Base-by-base conservation (phyloP, 169 alveolate genomes). In the Eimeria necatrix region DNA sequence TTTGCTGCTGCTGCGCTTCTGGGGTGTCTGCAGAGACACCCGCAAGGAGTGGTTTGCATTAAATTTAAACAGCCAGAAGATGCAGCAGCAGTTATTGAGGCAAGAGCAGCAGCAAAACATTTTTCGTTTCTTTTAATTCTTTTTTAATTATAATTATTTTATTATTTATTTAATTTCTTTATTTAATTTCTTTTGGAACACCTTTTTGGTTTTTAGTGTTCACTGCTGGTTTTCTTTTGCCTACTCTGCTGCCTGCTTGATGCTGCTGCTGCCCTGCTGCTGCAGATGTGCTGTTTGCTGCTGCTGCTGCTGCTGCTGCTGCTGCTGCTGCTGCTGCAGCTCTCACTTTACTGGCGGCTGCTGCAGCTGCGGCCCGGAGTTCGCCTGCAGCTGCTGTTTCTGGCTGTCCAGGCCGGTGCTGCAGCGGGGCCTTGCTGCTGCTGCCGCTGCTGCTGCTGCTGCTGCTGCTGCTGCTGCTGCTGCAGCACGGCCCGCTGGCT, bases 41-140 rank as follows among this genome's bases (percentile, higher is more conserved):
- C 98, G 9, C 97, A 97, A 85, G 98, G 98, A 88, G 93, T 97
- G 18, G 98, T 97, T 20, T 97, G 98, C 95, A 96, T 97, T 91
- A 97, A 97, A 95, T 92, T 97, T 74, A 97, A 97, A 94, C 97
- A 88, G 68, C 93, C 97, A n/a, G 97, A 96, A 32, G 98, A 97
- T 48, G 98, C 98, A 16, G 98, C 97, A 68, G 83, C 93, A 52
- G 90, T 95, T 10, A 95, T 96, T 59, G 92, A 96, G 95, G 97
- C 95, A 61, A 18, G 94, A 5, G 87, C 64, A 8, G 64, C 64
- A 14, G 64, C n/a, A n/a, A n/a, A n/a, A n/a, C n/a, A n/a, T n/a
- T n/a, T n/a, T n/a, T n/a, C n/a, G n/a, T n/a, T n/a, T n/a, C n/a
- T n/a, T n/a, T n/a, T n/a, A n/a, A n/a, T n/a, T n/a, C n/a, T n/a